A percentile compares a stretch with the other conserved stretches of the same genome.
Evolutionary conservation across 148 eudicot species (phyloP).

Genomic region (Fallopia convolvulus): DNA sequence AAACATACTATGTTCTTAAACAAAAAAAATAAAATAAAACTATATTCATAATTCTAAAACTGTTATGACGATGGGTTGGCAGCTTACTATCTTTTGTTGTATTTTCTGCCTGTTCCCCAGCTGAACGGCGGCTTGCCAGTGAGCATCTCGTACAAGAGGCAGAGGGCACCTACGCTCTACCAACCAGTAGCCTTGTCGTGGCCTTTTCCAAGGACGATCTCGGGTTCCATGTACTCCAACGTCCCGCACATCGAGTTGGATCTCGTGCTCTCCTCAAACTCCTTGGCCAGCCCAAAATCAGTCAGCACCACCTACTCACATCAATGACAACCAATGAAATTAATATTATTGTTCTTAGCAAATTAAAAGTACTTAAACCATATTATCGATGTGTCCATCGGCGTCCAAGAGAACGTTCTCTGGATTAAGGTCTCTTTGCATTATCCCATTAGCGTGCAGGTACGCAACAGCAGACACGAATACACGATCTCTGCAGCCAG

Average conservation of each 20-base stretch:
- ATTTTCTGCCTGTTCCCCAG: no score
- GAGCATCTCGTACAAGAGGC: conserved; percentile 53
- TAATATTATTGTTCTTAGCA: not conserved
- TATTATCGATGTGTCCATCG: conserved; percentile 38
- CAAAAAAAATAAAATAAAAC: no score
- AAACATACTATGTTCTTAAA: no score
- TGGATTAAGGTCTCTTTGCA: conserved; percentile 55
- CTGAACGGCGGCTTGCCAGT: no score
- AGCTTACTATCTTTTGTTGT: no score
- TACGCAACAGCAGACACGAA: conserved; percentile 39
- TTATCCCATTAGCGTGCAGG: conserved; percentile 36
- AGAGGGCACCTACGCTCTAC: conserved; percentile 50
- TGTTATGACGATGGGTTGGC: no score
- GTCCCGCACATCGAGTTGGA: conserved; percentile 51
- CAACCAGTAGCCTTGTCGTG: conserved; percentile 46
- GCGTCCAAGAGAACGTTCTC: conserved; percentile 50
- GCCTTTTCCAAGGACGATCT: conserved; percentile 46
- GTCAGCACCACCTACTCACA: conserved; percentile 32
- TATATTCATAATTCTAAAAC: no score
- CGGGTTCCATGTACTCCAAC: conserved; percentile 46
- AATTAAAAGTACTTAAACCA: no score
- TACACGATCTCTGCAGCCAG: conserved; percentile 50
- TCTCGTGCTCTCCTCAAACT: conserved; percentile 30
- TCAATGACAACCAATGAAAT: not conserved
- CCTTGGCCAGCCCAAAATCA: conserved; percentile 54